These are phyloP conservation scores for Euphrasia confusa DNA, from an alignment of 257 asterid species.

Conservation along the genomic window DNA sequence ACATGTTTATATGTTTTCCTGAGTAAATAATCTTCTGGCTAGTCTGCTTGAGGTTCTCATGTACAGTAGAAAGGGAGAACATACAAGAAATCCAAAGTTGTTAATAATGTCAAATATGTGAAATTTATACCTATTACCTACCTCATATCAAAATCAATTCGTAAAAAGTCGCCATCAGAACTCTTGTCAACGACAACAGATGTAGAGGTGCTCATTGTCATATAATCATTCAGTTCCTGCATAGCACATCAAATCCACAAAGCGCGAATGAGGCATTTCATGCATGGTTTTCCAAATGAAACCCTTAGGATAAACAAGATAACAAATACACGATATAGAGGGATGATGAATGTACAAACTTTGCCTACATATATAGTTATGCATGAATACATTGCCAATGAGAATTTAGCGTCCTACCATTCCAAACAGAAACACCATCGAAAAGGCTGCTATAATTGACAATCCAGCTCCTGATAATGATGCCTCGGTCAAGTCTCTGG, in stretches of 20 bases:
- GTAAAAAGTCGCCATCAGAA: constrained; percentile 79
- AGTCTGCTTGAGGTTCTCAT: constrained; percentile 7
- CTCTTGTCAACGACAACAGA: constrained; percentile 81
- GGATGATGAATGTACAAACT: not conserved
- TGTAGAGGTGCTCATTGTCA: constrained; percentile 67
- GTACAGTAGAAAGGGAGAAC: constrained; percentile 7
- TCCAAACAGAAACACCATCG: constrained; percentile 83
- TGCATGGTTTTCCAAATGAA: not conserved
- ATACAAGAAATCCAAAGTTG: constrained; percentile 6
- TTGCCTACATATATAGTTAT: constrained; percentile 8
- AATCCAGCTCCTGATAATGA: constrained; percentile 91
- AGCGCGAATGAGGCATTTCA: constrained; percentile 3
- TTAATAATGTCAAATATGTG: not conserved
- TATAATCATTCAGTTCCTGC: constrained; percentile 75
- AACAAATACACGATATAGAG: constrained; percentile 2
- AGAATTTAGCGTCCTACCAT: constrained; percentile 55
- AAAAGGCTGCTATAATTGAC: constrained; percentile 78
- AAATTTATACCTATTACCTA: constrained; percentile 25
- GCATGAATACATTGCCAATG: constrained; percentile 15
- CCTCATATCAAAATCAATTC: constrained; percentile 91
- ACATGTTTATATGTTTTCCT: not conserved
- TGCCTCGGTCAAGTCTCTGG: constrained; percentile 88
- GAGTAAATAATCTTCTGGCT: not conserved
- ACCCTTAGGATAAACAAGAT: not conserved
- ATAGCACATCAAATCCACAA: constrained; percentile 26